These are phyloP conservation scores for Apium graveolens DNA, from an alignment of 129 eudicot genomes.

Conservation along the genomic window DNA sequence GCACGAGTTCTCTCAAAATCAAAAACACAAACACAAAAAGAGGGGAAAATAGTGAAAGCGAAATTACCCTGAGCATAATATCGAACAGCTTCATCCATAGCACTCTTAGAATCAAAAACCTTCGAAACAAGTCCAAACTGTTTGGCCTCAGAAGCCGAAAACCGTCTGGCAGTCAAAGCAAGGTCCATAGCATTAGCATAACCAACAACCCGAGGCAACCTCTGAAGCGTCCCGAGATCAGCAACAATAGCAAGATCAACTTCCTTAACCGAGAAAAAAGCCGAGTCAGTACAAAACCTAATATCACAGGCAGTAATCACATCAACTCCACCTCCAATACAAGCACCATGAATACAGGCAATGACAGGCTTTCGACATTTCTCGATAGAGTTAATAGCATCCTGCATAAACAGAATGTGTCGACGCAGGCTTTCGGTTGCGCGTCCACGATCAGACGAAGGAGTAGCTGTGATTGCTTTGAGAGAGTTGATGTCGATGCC, in stretches of 20 bases:
- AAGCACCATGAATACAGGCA: slow-evolving; percentile 64
- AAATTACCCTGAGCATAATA: slow-evolving; percentile 59
- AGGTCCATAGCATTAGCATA: slow-evolving; percentile 78
- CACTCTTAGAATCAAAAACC: slow-evolving; percentile 36
- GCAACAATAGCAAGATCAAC: slow-evolving; percentile 83
- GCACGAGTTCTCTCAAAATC: not conserved
- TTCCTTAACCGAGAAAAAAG: slow-evolving; percentile 74
- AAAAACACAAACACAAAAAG: too few relatives aligned
- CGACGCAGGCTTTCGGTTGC: slow-evolving; percentile 42
- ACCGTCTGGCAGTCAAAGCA: slow-evolving; percentile 64
- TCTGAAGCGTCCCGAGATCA: slow-evolving; percentile 85
- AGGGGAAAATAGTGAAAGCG: not conserved
- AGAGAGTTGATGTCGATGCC: slow-evolving; percentile 70
- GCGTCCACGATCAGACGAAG: slow-evolving; percentile 35
- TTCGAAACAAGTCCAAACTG: slow-evolving; percentile 59
- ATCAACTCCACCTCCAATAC: slow-evolving; percentile 83
- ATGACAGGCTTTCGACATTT: slow-evolving; percentile 84
- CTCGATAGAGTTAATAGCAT: slow-evolving; percentile 60
- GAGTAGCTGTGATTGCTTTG: not conserved
- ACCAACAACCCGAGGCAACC: slow-evolving; percentile 79
- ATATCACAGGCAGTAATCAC: slow-evolving; percentile 72
- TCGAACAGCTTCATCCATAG: slow-evolving; percentile 42
- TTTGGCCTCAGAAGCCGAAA: slow-evolving; percentile 62
- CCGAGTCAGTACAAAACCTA: slow-evolving; percentile 49
- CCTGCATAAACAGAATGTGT: slow-evolving; percentile 44